These are phyloP conservation scores for Tolypocladium tropicale DNA, from an alignment of 2,329 filamentous ascomycete species.

Conservation along the genomic window DNA sequence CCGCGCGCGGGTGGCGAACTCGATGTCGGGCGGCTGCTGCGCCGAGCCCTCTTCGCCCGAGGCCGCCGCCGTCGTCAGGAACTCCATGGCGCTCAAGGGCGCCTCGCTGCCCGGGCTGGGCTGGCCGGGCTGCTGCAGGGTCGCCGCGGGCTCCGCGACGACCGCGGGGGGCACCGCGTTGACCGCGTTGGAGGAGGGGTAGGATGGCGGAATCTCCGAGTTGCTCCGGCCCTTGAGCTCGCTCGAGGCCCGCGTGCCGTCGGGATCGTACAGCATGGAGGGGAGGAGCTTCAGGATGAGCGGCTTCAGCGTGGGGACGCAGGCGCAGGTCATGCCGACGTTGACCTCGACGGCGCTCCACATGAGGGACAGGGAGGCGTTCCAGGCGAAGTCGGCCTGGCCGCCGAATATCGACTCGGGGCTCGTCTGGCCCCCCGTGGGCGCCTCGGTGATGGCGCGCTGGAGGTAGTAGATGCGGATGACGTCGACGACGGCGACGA, in stretches of 20 bases:
- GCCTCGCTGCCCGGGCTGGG: conserved; percentile 13
- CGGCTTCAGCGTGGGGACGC: conserved; percentile 86
- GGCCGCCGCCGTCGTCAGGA: conserved; percentile 31
- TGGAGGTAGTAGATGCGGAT: conserved; percentile 86
- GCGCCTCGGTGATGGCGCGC: conserved; percentile 45
- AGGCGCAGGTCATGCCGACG: conserved; percentile 79
- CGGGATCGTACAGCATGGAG: conserved; percentile 41
- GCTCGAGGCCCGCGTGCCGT: conserved; percentile 24
- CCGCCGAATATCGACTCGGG: conserved; percentile 37
- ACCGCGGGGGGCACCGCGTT: neutral
- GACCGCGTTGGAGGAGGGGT: conserved; percentile 2
- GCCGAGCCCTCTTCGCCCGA: neutral
- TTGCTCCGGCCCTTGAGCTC: conserved; percentile 18
- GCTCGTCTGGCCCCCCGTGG: conserved; percentile 24
- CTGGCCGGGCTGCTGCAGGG: conserved; percentile 5
- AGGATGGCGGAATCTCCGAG: conserved; percentile 16
- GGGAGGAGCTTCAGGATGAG: conserved; percentile 59
- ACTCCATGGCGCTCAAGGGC: conserved; percentile 30
- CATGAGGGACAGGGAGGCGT: conserved; percentile 78
- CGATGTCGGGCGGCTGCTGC: neutral
- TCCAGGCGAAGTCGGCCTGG: conserved; percentile 52
- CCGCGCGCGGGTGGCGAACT: conserved; percentile 9
- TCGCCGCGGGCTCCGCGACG: neutral
- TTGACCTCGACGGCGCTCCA: conserved; percentile 93
- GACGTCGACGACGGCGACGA: conserved; percentile 81